Evolutionary conservation across 2,329 filamentous ascomycete species (phyloP).

Genomic region (Alternaria sp.): DNA sequence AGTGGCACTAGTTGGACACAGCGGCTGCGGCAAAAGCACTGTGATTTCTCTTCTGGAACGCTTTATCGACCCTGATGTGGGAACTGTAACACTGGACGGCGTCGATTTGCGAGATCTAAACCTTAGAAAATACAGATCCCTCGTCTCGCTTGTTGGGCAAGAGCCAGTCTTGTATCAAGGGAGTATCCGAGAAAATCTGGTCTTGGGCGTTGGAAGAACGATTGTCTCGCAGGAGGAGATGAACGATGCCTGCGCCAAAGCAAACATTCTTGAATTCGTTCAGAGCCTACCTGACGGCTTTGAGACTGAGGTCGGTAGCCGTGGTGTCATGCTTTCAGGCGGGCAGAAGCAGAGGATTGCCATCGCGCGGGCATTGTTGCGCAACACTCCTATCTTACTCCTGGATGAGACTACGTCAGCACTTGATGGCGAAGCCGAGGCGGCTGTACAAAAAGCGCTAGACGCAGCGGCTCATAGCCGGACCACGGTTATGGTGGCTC

Average conservation of each 20-base stretch:
- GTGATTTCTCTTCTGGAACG: constrained; percentile 88
- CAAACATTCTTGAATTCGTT: constrained; percentile 46
- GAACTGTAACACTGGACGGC: constrained; percentile 80
- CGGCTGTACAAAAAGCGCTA: constrained; percentile 53
- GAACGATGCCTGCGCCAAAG: constrained; percentile 16
- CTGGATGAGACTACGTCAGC: constrained; percentile 65
- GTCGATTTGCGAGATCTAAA: constrained; percentile 61
- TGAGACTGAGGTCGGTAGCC: constrained; percentile 36
- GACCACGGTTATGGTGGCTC: constrained; percentile 54
- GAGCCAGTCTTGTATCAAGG: constrained; percentile 93
- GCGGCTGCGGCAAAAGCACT: constrained; percentile 90
- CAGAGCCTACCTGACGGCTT: constrained; percentile 42
- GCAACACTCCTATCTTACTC: constrained; percentile 65
- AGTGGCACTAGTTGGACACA: constrained; percentile 76
- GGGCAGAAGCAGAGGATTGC: constrained; percentile 81
- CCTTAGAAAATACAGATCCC: constrained; percentile 68
- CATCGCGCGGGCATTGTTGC: constrained; percentile 73
- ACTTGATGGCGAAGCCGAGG: constrained; percentile 29
- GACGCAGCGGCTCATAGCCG: constrained; percentile 59
- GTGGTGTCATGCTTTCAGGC: constrained; percentile 70
- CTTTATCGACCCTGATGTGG: constrained; percentile 81
- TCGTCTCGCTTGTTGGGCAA: constrained; percentile 85
- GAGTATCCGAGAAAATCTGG: constrained; percentile 84
- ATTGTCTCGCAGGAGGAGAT: not conserved
- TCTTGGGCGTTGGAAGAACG: not conserved